A percentile compares a stretch with the other conserved stretches of the same genome.
phyloP scores from a whole-genome alignment of 1,139 yeast genomes.

The Taiozyma onychis region DNA sequence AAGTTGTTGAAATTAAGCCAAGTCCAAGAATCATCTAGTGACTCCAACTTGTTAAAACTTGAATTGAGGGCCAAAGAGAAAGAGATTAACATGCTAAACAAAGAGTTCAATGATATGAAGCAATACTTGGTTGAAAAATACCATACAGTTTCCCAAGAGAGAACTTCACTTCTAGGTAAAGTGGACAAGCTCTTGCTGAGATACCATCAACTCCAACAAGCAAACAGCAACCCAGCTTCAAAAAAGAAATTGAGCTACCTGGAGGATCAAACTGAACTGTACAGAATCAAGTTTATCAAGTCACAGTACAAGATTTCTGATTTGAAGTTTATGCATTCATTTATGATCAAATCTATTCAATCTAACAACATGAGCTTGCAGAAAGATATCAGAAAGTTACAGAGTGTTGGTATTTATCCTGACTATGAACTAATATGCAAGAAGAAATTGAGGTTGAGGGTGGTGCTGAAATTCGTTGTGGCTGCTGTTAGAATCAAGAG shows the following conservation, averaged over 20 bases:
- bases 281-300: slow-evolving; percentile 23
- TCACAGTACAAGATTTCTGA: slow-evolving; percentile 35
- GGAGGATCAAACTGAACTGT: slow-evolving; percentile 21
- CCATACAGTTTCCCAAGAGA: slow-evolving; percentile 19
- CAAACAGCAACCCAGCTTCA: slow-evolving; percentile 2
- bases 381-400: slow-evolving; percentile 39
- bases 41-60: slow-evolving; percentile 9
- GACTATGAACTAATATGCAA: slow-evolving; percentile 31
- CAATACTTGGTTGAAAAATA: slow-evolving; percentile 25
- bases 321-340: slow-evolving; percentile 46
- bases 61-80: slow-evolving; percentile 13
- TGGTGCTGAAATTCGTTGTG: slow-evolving; percentile 47
- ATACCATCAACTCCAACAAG: slow-evolving; percentile 17
- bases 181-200: slow-evolving; percentile 17
- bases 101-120: slow-evolving; percentile 25
- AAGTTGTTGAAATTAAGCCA: slow-evolving; percentile 8
- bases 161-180: slow-evolving; percentile 13
- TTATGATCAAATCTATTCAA: slow-evolving; percentile 41
- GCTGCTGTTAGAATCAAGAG: slow-evolving; percentile 48
- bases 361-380: slow-evolving; percentile 36
- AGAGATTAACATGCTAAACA: slow-evolving; percentile 13
- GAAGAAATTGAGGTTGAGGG: slow-evolving; percentile 31
- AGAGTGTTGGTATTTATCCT: slow-evolving; percentile 47
- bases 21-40: slow-evolving; percentile 1
- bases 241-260: slow-evolving; percentile 8